phyloP scores from a whole-genome alignment of 2,329 filamentous ascomycete species.

The Aspergillus sp. region DNA sequence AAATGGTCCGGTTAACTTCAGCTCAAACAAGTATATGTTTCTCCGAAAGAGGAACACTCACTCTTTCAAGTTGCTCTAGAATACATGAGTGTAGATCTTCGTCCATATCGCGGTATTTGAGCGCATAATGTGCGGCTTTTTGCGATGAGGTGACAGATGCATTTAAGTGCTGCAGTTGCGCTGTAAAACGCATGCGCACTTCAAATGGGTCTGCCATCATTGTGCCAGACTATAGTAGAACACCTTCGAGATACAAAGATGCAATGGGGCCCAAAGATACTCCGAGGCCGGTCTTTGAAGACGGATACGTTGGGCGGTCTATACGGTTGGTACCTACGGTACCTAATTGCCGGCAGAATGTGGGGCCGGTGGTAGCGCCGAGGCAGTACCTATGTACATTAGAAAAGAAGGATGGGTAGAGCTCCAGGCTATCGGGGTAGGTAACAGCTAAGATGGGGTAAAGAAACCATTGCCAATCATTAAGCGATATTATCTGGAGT shows the following conservation, averaged over 20 bases:
- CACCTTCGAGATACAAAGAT: neutral
- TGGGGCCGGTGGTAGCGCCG: constrained; percentile 5
- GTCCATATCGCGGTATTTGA: constrained; percentile 91
- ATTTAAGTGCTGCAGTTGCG: constrained; percentile 84
- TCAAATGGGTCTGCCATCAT: constrained; percentile 87
- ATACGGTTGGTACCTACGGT: neutral
- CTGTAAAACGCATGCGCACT: constrained; percentile 95
- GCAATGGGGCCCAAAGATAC: neutral
- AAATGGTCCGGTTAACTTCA: neutral
- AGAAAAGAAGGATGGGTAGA: neutral
- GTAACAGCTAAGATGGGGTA: too few species aligned
- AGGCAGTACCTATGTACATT: constrained; percentile 12
- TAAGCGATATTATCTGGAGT: neutral
- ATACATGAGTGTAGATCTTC: constrained; percentile 98
- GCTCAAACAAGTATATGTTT: neutral
- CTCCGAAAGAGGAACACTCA: constrained; percentile 37
- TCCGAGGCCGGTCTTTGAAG: neutral
- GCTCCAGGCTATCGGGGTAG: too few species aligned
- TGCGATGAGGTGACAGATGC: constrained; percentile 85
- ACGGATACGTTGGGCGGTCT: constrained; percentile 19
- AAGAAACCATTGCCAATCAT: too few species aligned
- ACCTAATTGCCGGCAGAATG: constrained; percentile 26
- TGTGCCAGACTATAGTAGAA: constrained; percentile 17
- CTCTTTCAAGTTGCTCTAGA: constrained; percentile 86
- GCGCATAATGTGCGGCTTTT: constrained; percentile 90